Evolutionary conservation across 148 eudicot genomes (phyloP), one percentile per base, ranked within the genome.

Genomic region (Silene latifolia): DNA sequence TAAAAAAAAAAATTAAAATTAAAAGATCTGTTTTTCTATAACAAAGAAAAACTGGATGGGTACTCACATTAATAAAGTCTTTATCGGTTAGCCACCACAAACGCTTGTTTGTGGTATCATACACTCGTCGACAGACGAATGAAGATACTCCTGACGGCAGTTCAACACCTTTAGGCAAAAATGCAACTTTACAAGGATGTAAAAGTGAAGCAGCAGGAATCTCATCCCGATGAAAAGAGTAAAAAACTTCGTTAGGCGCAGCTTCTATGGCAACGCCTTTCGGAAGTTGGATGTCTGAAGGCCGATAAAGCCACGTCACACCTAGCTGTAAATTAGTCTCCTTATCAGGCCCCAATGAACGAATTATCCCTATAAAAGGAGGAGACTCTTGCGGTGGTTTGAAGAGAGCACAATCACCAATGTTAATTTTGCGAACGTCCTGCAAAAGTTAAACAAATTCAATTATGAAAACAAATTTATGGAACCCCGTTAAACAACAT

Each of bases 181-280:
- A 91, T 76, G 97, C 84, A 71, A 94, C 97, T 87, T 87, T 94
- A 85, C 97, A 95, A 48, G 92, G 96, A 89, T 90, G 96, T 53
- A 92, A 86, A 80, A 92, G 79, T 21, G 96, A 90, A 56, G 94
- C 93, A 84, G 93, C 96, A 79, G 92, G 86, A 80, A 84, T 87
- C 86, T 92, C 91, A 85, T 88, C 96, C 87, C 86, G 86, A 73
- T 90, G 93, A 64, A 95, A 88, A 12, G 97, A 94, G 80, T 91
- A 94, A 59, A 91, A 92, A 21, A 89, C 85, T 77, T 90, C 92
- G 94, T 92, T 92, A 35, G 90, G 93, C 74, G 92, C 89, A 71
- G 90, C 86, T 75, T 90, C 91, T 67, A 84, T 69, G 57, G 75
- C 80, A 79, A 72, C 75, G 83, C 93, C 93, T 80, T 87, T 88